These are phyloP conservation scores for Sugiyamaella chiloensis DNA, from an alignment of 805 yeast species.

Conservation along the genomic window DNA sequence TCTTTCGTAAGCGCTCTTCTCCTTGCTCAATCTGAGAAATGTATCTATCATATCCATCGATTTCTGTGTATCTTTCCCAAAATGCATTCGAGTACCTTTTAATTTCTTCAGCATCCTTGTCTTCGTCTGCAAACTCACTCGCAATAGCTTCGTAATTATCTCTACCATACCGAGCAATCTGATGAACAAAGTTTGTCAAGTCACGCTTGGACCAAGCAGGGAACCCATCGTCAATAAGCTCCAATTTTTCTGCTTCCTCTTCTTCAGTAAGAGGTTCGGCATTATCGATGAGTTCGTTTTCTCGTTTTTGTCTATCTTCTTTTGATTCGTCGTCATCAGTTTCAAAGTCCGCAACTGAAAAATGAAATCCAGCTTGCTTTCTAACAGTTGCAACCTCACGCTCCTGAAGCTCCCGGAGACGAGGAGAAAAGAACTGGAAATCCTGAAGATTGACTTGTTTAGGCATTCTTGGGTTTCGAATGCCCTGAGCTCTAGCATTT, in stretches of 20 bases:
- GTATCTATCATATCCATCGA: conserved; percentile 88
- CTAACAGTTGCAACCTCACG: conserved; percentile 76
- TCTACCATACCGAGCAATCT: conserved; percentile 76
- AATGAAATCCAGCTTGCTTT: conserved; percentile 60
- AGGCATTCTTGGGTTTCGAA: conserved; percentile 73
- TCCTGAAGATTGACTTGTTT: conserved; percentile 76
- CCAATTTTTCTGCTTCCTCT: conserved; percentile 66
- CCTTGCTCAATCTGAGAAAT: conserved; percentile 80
- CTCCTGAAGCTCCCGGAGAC: conserved; percentile 69
- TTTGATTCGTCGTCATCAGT: conserved; percentile 44
- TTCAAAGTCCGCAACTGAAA: conserved; percentile 51
- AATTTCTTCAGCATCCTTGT: conserved; percentile 72
- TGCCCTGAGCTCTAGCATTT: conserved; percentile 32
- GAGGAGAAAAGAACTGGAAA: conserved; percentile 81
- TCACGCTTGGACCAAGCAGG: conserved; percentile 82
- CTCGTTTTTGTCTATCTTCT: conserved; percentile 41
- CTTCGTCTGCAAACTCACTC: conserved; percentile 65
- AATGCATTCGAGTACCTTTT: conserved; percentile 71
- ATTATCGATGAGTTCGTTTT: conserved; percentile 66
- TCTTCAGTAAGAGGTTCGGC: conserved; percentile 75
- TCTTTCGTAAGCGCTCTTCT: conserved; percentile 69
- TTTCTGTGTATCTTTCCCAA: conserved; percentile 71
- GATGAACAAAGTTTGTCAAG: conserved; percentile 73
- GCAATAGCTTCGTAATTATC: conserved; percentile 67
- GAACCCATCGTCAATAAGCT: conserved; percentile 64